These are phyloP conservation scores for Trypanosoma conorhini DNA, from an alignment of 208 protist species.

Conservation along the genomic window DNA sequence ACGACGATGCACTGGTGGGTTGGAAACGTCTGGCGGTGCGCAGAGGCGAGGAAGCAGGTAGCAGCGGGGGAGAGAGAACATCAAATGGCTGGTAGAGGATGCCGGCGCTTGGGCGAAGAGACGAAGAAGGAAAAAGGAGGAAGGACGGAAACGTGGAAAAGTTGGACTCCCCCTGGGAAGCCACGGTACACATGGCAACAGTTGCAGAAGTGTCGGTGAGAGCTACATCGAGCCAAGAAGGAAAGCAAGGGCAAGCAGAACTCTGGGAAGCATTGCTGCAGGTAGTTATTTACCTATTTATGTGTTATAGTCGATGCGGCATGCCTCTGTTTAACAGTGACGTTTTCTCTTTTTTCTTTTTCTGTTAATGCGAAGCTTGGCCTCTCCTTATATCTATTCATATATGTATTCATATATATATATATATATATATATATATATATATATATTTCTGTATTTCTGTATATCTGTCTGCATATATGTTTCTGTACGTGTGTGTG, in stretches of 20 bases:
- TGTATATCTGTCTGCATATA: slow-evolving; percentile 18
- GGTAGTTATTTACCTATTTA: background rate
- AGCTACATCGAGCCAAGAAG: background rate
- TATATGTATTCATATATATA: slow-evolving; percentile 21
- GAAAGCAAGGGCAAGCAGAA: background rate
- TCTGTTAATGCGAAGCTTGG: background rate
- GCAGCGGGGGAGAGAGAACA: background rate
- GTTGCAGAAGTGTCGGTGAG: background rate
- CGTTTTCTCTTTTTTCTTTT: slow-evolving; percentile 2
- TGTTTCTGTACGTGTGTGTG: slow-evolving; percentile 19
- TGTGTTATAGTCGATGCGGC: background rate
- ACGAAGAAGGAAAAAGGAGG: background rate
- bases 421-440: slow-evolving; percentile 22
- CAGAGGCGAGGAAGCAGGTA: background rate
- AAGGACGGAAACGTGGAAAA: background rate
- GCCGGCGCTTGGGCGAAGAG: background rate
- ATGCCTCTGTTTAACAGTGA: background rate
- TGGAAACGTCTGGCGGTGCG: background rate
- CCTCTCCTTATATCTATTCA: slow-evolving; percentile 16
- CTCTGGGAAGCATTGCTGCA: background rate
- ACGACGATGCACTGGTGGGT: background rate
- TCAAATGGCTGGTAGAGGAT: background rate
- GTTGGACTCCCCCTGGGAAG: background rate
- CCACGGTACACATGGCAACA: background rate
- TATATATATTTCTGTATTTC: background rate